Evolutionary conservation across 1,284 basidiomycete genomes (phyloP), one percentile per base, ranked within the genome.

Genomic region (Heterobasidion irregulare): DNA sequence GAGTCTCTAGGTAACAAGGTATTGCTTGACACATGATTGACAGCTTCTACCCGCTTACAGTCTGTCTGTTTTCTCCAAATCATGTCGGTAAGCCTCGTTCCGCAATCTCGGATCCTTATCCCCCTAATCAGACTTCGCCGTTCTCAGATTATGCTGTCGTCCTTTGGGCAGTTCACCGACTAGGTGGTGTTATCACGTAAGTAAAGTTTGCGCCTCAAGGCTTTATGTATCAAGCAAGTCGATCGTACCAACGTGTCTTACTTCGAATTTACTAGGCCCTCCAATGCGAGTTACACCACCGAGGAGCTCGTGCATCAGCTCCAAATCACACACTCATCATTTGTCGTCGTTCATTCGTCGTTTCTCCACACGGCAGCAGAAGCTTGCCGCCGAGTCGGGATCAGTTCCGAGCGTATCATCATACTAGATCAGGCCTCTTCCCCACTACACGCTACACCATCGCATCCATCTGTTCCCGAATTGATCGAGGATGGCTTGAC

Each of bases 91-190:
- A 53, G 72, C 63, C 63, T 63, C 7, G 12, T 10, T 15, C 12
- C 8, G 35, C 26, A 32, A 49, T 44, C 3, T 46, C 15, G 26
- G 57, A 55, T 52, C 26, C 8, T 49, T 18, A 16, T 8, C 19
- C 19, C 54, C 60, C 51, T 51, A 33, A 47, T 26, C 10, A 32
- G 2, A 50, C n/a, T 10, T 15, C 54, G 50, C 32, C 47, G 47
- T 26, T 36, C 44, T 18, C 53, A 87, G 89, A 91, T 65, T 93
- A 90, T 59, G 80, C 83, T 0, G 72, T 84, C 9, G 74, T 74
- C 2, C 71, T 92, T 10, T 93, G 91, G 89, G 92, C 88, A 1
- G 69, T 75, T 1, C 89, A 92, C 61, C 78, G 80, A 46, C 68
- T 91, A 13, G 89, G 90, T 12, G 90, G 75, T 3, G 79, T 86